Conservation (phyloP, 495 filamentous ascomycete genomes). For the Cryomyces minteri region DNA sequence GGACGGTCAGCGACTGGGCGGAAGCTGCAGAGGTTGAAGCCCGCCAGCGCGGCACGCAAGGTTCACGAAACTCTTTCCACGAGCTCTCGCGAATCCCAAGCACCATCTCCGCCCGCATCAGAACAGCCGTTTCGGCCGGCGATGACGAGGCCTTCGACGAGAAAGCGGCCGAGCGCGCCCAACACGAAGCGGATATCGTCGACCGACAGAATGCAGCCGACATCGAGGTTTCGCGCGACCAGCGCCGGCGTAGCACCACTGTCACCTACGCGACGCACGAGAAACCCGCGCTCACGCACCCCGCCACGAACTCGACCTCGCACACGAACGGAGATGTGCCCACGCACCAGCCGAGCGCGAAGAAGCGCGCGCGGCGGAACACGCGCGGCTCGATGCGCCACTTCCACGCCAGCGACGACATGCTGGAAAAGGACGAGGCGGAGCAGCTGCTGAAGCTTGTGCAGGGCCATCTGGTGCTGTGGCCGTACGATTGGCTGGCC, state of each 20-base stretch:
- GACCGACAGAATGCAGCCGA: not conserved
- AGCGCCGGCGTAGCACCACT: not conserved
- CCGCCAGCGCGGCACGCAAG: not conserved
- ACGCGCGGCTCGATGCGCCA: slow-evolving; percentile 58
- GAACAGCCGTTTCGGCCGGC: not conserved
- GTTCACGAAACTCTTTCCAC: not conserved
- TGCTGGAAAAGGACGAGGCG: slow-evolving; percentile 52
- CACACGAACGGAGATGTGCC: too few species aligned
- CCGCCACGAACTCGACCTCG: not conserved
- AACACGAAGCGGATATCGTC: not conserved
- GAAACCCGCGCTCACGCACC: not conserved
- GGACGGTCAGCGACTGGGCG: not conserved
- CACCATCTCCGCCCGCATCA: too few species aligned
- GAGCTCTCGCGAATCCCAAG: too few species aligned
- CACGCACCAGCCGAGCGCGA: slow-evolving; percentile 1
- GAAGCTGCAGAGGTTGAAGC: not conserved
- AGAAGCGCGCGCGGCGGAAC: slow-evolving; percentile 49
- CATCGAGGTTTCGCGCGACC: not conserved
- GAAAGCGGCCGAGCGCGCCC: slow-evolving; percentile 14
- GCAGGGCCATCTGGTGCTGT: slow-evolving; percentile 78
- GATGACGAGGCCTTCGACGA: slow-evolving; percentile 12
- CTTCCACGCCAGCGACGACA: slow-evolving; percentile 50
- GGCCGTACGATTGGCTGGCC: slow-evolving; percentile 87
- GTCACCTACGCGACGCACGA: not conserved
- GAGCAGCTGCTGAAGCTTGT: slow-evolving; percentile 66